A percentile compares a stretch with the other conserved stretches of the same genome.
phyloP scores from a whole-genome alignment of 129 eudicot species.

The Scalesia atractyloides region DNA sequence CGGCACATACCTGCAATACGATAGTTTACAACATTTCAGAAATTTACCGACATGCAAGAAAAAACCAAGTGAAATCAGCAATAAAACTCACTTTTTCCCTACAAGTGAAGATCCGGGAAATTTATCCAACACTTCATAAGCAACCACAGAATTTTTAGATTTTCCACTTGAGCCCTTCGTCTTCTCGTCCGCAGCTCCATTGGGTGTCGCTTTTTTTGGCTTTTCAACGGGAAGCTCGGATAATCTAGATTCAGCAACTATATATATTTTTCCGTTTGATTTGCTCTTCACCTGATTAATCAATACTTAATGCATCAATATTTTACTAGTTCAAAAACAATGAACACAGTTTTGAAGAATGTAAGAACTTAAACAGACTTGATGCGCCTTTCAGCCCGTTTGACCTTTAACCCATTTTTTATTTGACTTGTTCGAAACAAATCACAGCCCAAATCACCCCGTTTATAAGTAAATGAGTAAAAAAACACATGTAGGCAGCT shows the following conservation, averaged over 20 bases:
- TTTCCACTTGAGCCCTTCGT: constrained; percentile 40
- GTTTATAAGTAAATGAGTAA: background rate
- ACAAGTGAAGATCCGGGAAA: constrained; percentile 68
- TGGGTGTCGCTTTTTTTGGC: constrained; percentile 52
- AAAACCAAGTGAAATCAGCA: background rate
- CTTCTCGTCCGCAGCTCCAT: constrained; percentile 45
- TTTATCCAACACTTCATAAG: constrained; percentile 63
- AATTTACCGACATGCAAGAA: background rate
- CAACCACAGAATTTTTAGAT: constrained; percentile 36
- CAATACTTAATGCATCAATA: background rate
- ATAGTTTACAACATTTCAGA: constrained; percentile 18
- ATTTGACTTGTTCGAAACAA: background rate
- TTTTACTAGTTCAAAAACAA: background rate
- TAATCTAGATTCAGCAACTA: constrained; percentile 25
- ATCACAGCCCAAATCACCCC: background rate
- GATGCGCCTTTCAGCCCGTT: background rate
- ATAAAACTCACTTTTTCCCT: constrained; percentile 60
- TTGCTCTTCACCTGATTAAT: constrained; percentile 56
- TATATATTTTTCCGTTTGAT: constrained; percentile 41
- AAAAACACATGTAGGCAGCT: constrained; percentile 7
- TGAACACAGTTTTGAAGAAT: background rate
- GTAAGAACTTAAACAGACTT: background rate
- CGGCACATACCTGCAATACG: constrained; percentile 58
- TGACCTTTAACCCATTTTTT: background rate
- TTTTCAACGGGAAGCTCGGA: constrained; percentile 23